Evolutionary conservation across 495 filamentous ascomycete genomes (phyloP), one percentile per base, ranked within the genome.

Genomic region (Chaetomium tenue): DNA sequence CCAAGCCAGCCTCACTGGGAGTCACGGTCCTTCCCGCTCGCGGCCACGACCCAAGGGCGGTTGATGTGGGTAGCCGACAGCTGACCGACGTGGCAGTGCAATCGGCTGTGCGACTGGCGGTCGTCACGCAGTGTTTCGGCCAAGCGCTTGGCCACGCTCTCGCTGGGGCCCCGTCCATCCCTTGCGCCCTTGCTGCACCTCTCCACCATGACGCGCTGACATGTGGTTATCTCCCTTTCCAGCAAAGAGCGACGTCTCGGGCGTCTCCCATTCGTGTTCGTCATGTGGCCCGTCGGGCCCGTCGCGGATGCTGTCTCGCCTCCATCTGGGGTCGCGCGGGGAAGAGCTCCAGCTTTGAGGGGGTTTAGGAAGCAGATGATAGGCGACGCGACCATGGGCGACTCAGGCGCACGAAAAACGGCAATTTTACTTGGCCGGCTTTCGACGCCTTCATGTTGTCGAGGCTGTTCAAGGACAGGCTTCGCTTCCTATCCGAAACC

Each of bases 381-480:
- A 67, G 62, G 15, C 68, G 63, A 0, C 70, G 66, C 8, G 70
- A 69, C 58, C 64, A 72, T 0, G 70, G 68, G 12, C 70, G 68
- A 0, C 68, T 64, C 23, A 71, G 61, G 26, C 68, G 63, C 28
- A 60, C 25, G 5, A 72, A 44, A 20, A 71, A 58, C 2, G 68
- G 68, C 15, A 61, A 50, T 46, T 61, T 65, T 22, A 61, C 62
- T 51, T 61, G 58, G 28, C 13, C 50, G 7, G 46, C 2, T 56
- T 68, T 68, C 20, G 66, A 7, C 28, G 30, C 39, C 30, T 72
- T 71, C 15, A 68, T 37, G 16, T 68, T 64, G 8, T 72, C 70
- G 25, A 71, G 25, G 44, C 56, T 68, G 56, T 58, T 67, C 53
- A 71, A 47, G 12, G 70, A 67, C 26, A 67, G 18, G 56, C 68